Percentiles rank a stretch among this genome's conserved stretches.
phyloP scores from a whole-genome alignment of 2,329 filamentous ascomycete genomes.

The Penicillium decumbens region DNA sequence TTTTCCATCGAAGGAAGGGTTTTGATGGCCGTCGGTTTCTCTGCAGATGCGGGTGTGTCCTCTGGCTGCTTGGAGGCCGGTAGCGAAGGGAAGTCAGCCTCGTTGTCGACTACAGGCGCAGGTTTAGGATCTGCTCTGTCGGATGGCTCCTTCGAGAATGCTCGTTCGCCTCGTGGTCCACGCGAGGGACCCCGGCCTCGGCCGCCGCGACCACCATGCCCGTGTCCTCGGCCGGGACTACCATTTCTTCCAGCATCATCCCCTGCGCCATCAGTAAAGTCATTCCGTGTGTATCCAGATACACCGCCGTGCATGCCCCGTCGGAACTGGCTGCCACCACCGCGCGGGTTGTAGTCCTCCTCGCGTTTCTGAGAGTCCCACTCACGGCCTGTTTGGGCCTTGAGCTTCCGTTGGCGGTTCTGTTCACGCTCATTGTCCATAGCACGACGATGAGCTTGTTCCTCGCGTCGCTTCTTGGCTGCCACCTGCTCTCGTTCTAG shows the following conservation, averaged over 20 bases:
- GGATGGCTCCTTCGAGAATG: constrained; percentile 15
- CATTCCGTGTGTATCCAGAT: constrained; percentile 32
- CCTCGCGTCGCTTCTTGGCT: constrained; percentile 52
- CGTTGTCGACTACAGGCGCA: constrained; percentile 26
- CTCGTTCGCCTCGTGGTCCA: constrained; percentile 22
- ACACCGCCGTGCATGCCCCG: constrained; percentile 53
- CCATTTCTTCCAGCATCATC: constrained; percentile 23
- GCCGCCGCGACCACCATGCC: constrained; percentile 24
- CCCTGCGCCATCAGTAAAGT: constrained; percentile 26
- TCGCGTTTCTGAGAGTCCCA: constrained; percentile 61
- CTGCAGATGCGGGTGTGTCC: not conserved
- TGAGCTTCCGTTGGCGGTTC: constrained; percentile 56
- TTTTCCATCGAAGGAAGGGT: constrained; percentile 18
- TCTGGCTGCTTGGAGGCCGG: constrained; percentile 27
- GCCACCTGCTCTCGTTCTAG: constrained; percentile 59
- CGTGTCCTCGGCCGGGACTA: constrained; percentile 32
- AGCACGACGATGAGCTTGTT: constrained; percentile 48
- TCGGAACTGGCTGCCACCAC: constrained; percentile 43
- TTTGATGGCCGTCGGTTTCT: constrained; percentile 3
- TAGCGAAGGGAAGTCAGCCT: constrained; percentile 36
- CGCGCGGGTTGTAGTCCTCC: constrained; percentile 47
- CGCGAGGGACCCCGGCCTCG: constrained; percentile 26
- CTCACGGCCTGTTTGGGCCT: constrained; percentile 55
- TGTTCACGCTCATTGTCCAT: constrained; percentile 61
- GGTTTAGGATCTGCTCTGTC: constrained; percentile 15